Evolutionary conservation across 345 rosid species (phyloP), one percentile per base, ranked within the genome.

Genomic region (Eucalyptus coolabah): DNA sequence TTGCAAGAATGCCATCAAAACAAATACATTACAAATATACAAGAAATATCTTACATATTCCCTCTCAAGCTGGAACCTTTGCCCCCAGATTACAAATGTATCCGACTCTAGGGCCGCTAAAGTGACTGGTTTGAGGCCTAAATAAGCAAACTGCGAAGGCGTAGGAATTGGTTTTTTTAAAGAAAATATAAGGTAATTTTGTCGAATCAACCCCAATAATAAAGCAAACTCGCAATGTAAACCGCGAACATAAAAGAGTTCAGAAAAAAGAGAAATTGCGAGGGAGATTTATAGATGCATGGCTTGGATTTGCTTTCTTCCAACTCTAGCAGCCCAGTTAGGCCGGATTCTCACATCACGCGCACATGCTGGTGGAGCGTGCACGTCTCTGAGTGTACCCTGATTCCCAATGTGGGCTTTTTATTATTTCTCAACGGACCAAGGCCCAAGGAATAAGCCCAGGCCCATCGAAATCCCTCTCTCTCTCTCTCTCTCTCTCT

Each of bases 91-190:
- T 67, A 32, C 40, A 67, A 16, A 67, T 32, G 42, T 1, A 32
- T 67, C 19, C 1, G 2, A 1, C 21, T 32, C 80, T 67, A 32
- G 23, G 80, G 12, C 80, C 1, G 34, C 42, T 34, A 17, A 18
- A 18, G 12, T 34, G 42, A 69, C 7, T 5, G 18, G 7, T 34
- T 40, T 34, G 0, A 9, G 44, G 82, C 26, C 24, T 42, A 18
- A 72, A 18, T 18, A 19, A 19, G 44, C 44, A 18, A 34, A 72
- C 26, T 0, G 0, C 7, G 5, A 72, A 18, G 44, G 82, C 0
- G 44, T 12, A 3, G 0, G 44, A 18, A 19, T 5, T 72, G 44
- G 7, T 72, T 37, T 19, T 5, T 34, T 21, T 0, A 56, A 72
- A 72, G 82, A 37, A 37, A 72, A 37, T 37, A 10, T 12, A 19